phyloP scores from a whole-genome alignment of 345 rosid genomes.

The Eucalyptus marginata region DNA sequence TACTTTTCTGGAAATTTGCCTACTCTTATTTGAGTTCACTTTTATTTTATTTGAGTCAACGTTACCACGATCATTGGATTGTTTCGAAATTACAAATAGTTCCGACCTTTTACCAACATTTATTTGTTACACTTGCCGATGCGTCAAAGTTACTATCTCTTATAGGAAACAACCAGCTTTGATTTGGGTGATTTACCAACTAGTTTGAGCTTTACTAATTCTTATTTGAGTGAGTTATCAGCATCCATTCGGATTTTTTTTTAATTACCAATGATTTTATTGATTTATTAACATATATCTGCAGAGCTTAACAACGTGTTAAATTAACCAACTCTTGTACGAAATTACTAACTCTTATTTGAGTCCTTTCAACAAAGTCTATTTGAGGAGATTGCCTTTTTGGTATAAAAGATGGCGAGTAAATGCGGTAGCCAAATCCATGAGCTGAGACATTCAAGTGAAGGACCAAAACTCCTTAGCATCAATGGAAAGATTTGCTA shows the following conservation, averaged over 20 bases:
- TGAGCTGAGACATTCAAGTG: too few species aligned
- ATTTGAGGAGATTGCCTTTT: too few species aligned
- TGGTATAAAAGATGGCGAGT: too few species aligned
- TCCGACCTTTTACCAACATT: neutral
- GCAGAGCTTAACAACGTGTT: too few species aligned
- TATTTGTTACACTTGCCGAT: neutral
- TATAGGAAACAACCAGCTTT: too few species aligned
- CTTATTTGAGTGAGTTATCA: neutral
- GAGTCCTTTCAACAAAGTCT: too few species aligned
- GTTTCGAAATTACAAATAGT: neutral
- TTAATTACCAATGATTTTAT: neutral
- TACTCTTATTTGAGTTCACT: neutral
- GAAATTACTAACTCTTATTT: too few species aligned
- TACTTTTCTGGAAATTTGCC: neutral
- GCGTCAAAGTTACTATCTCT: too few species aligned
- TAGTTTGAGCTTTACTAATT: too few species aligned
- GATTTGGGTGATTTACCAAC: neutral
- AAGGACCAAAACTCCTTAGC: too few species aligned
- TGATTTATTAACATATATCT: accelerated
- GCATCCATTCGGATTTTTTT: accelerated
- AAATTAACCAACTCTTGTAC: accelerated
- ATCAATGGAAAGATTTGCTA: too few species aligned
- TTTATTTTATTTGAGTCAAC: neutral
- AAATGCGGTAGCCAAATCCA: too few species aligned
- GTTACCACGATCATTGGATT: neutral